These are phyloP conservation scores for Gardenia jasminoides DNA, from an alignment of 257 asterid genomes.

Conservation along the genomic window DNA sequence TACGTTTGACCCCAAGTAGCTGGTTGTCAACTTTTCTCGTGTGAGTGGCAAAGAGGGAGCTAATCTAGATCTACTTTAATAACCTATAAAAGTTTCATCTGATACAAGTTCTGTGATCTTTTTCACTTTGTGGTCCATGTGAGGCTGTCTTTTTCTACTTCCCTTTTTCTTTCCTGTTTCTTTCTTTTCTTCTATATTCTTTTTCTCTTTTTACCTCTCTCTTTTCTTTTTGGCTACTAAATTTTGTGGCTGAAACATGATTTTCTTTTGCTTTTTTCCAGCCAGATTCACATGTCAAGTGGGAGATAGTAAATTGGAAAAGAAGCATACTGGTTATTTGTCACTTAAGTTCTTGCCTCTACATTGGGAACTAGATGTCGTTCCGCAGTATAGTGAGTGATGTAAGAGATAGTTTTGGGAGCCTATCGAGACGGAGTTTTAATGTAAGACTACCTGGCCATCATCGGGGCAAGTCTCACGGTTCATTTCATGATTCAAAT, in stretches of 20 bases:
- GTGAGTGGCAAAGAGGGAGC: constrained; percentile 2
- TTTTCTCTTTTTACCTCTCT: constrained; percentile 34
- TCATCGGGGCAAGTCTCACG: constrained; percentile 68
- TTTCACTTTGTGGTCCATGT: constrained; percentile 52
- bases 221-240: constrained; percentile 22
- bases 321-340: neutral
- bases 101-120: constrained; percentile 36
- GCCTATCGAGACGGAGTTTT: constrained; percentile 78
- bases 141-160: constrained; percentile 44
- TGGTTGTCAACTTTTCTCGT: constrained; percentile 6
- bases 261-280: constrained; percentile 26
- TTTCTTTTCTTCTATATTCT: constrained; percentile 25
- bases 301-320: constrained; percentile 26
- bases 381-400: constrained; percentile 91
- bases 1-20: constrained; percentile 4
- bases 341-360: constrained; percentile 4
- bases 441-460: constrained; percentile 69
- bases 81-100: constrained; percentile 31
- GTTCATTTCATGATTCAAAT: constrained; percentile 59
- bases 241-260: constrained; percentile 22
- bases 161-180: constrained; percentile 5
- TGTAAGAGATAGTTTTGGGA: constrained; percentile 82
- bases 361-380: constrained; percentile 55
- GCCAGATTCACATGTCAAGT: constrained; percentile 32
- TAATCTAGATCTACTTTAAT: constrained; percentile 22